Percentiles rank a stretch among this genome's conserved stretches.
Evolutionary conservation across 169 alveolate genomes (phyloP).

Genomic region (Cyclospora cayetanensis): DNA sequence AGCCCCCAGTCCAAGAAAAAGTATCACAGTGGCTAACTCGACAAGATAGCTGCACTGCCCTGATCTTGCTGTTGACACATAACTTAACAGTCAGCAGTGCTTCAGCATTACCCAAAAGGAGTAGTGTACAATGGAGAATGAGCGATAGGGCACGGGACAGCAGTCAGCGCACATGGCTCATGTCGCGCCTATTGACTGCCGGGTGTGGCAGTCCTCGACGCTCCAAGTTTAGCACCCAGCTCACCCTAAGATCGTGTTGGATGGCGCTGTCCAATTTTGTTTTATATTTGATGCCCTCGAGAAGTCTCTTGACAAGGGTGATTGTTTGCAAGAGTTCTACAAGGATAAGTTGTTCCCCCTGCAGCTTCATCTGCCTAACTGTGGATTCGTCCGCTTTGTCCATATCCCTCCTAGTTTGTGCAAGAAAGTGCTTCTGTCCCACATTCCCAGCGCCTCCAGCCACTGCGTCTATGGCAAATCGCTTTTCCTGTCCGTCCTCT

Average conservation of each 20-base stretch:
- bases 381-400: neutral
- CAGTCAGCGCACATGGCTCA: no score
- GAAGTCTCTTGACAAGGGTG: neutral
- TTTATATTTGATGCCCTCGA: neutral
- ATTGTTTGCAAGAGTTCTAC: slow-evolving; percentile 4
- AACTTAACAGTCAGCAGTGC: neutral
- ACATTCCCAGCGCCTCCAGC: neutral
- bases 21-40: neutral
- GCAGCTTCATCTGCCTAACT: neutral
- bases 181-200: no score
- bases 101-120: neutral
- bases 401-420: neutral
- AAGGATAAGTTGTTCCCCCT: neutral
- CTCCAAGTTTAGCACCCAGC: no score
- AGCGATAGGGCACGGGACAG: no score
- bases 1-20: neutral
- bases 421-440: neutral
- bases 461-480: no score
- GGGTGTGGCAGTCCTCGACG: no score
- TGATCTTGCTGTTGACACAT: neutral
- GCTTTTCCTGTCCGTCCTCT: neutral
- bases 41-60: neutral
- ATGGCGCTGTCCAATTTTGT: neutral
- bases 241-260: slow-evolving; percentile 24
- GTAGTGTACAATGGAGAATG: no score